Evolutionary conservation across 208 protist genomes (phyloP), one percentile per base, ranked within the genome.

Genomic region (Acanthamoeba rhysodes): DNA sequence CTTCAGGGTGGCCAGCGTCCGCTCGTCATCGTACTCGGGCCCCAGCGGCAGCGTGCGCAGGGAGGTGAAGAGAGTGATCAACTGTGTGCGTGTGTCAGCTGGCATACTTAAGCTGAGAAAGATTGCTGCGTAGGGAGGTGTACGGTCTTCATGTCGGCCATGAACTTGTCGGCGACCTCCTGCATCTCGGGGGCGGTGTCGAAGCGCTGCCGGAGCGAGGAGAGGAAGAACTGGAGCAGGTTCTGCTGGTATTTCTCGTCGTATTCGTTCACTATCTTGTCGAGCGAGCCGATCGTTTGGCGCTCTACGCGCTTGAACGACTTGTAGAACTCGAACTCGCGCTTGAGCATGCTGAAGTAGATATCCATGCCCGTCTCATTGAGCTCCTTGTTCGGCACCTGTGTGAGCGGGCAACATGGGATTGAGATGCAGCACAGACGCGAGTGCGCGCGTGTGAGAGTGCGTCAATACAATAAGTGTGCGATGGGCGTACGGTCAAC

Each of bases 1-100:
- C 48, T 97, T 68, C 59, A 97, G 72, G 22, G 93, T 95, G 1
- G 96, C 96, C 62, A 95, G 82, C 4, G 91, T 96, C 32, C 96
- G 24, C 53, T 97, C 96, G 62, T 97, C 95, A 27, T 88, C 80
- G 53, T 88, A 88, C 76, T 97, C 94, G 70, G 94, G 95, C 8
- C 93, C 94, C 27, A 59, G 29, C 20, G 91, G 88, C 18, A 93
- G 88, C 62, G 70, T 78, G 6, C 88, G 88, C 24, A 93, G 64
- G 8, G 62, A 29, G 12, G 66, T 93, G 70, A 93, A 93, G 22
- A 93, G 50, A 4, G 27, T 41, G 20, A 78, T 80, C 66, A 93
- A 78, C 88, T 93, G 8, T 8, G 70, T 24, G 34, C 3, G 22
- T 78, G 34, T 10, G 64, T 72, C 24, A 34, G 2, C 18, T 0